Base-by-base conservation (phyloP, 2,329 filamentous ascomycete species). In the Neofusicoccum sp. region DNA sequence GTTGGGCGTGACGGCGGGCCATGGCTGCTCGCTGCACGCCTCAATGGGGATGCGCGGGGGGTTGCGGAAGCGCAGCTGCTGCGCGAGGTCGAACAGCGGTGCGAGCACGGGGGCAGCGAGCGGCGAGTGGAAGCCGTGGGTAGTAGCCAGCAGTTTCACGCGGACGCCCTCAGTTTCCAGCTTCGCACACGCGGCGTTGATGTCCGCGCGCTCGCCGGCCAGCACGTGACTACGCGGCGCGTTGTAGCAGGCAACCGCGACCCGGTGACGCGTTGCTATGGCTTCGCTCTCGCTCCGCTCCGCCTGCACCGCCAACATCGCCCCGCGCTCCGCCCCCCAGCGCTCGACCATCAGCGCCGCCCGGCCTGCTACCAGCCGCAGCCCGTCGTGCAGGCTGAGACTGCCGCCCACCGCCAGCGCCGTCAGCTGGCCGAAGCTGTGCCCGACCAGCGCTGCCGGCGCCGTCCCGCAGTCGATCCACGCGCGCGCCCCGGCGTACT, bases 401-500 rank as follows among this genome's bases (percentile, higher is more conserved):
- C 31, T 14, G n/a, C 58, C 47, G 8, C 58, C n/a, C n/a, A 63
- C 36, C 12, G 36, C 47, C 16, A 63, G 43, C 20, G 47, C 61
- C 7, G 58, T 57, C 9, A 63, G 47, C 40, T 63, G 38, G 1
- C 61, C 61, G 26, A 63, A 54, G 28, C 57, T 61, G 64, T 58
- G 51, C 54, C 65, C 67, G 63, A 67, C 31, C 34, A 63, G 36
- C 3, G 64, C 62, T 6, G 49, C 49, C 3, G 57, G 30, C 14
- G 59, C n/a, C 0, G 69, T 28, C 3, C 65, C 67, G 24, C 54
- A 63, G 1, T 66, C 65, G 1, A 71, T 68, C 70, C 70, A 73
- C 4, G 63, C 58, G 33, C 60, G 66, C 1, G 72, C 72, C 1
- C 64, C 63, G 12, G 67, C 61, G 59, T 71, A 73, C 60, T 76